phyloP scores from a whole-genome alignment of 2,329 filamentous ascomycete genomes.

The Diplodia intermedia region DNA sequence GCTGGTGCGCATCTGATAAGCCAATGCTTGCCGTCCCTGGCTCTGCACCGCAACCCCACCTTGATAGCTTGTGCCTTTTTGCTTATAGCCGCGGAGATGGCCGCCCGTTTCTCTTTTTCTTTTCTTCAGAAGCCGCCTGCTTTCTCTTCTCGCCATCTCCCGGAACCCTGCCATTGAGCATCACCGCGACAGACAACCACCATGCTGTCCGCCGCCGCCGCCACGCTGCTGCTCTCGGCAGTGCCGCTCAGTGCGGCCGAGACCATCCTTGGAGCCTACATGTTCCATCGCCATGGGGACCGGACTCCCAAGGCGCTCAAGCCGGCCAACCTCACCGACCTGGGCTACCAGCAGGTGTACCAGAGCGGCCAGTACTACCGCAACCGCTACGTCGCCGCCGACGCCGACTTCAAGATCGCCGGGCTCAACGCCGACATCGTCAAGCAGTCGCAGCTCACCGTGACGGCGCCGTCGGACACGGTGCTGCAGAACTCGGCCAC shows the following conservation, averaged over 20 bases:
- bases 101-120: background rate
- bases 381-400: constrained; percentile 71
- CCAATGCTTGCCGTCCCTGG: background rate
- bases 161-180: constrained; percentile 2
- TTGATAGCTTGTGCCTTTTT: background rate
- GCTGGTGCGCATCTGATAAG: constrained; percentile 20
- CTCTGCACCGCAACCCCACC: constrained; percentile 23
- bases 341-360: constrained; percentile 80
- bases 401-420: constrained; percentile 66
- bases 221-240: constrained; percentile 39
- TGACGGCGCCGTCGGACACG: constrained; percentile 74
- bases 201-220: constrained; percentile 38
- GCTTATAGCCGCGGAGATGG: constrained; percentile 17
- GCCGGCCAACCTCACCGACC: constrained; percentile 75
- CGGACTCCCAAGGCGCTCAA: constrained; percentile 78
- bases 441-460: constrained; percentile 72
- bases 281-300: constrained; percentile 91
- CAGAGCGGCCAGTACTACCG: constrained; percentile 78
- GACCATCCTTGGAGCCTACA: constrained; percentile 79
- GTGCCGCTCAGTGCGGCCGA: constrained; percentile 56
- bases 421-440: constrained; percentile 72
- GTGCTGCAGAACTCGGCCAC: constrained; percentile 82
- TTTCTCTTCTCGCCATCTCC: background rate
- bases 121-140: too few species aligned
- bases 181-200: constrained; percentile 32